Evolutionary conservation across 2,329 filamentous ascomycete genomes (phyloP), one percentile per base, ranked within the genome.

Genomic region (Graphilbum fragrans): DNA sequence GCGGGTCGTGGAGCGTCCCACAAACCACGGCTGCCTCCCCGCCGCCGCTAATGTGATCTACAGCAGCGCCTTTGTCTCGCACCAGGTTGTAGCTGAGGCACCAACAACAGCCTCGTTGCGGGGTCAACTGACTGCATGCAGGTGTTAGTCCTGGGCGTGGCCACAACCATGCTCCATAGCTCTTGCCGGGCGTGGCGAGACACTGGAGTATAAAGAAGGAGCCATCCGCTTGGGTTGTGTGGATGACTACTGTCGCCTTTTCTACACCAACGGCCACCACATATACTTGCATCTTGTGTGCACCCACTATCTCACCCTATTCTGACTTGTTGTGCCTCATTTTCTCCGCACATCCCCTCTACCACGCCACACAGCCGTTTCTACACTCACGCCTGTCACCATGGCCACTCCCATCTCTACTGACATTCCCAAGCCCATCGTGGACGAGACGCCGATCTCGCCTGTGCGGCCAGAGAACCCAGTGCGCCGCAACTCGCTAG

Each of bases 401-500:
- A 64, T 64, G 60, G 55, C 59, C 43, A 8, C 12, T 14, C 29
- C 29, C 8, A 16, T 7, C 29, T 10, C 14, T 16, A 31, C 29
- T 5, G 29, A 31, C 29, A 16, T 10, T 31, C 7, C 23, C 23
- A 50, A 48, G 44, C 49, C 48, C 33, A 32, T 37, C 32, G 57
- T 80, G 49, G 77, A 81, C 55, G 64, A 76, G 49, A 70, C 69
- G 14, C 66, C 74, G 49, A 73, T 82, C 60, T 71, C 67, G 34
- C 72, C 71, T 45, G 64, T 67, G 48, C 67, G 67, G 35, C 64
- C 69, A 39, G 51, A 57, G 40, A 52, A 58, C 39, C 55, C 61
- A 20, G 64, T 57, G 34, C 70, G 76, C 52, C 75, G 73, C 58
- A 79, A 85, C 65, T 86, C 81, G 4, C 69, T 87, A 12, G 80